Conservation (phyloP, 352 stramenopile genomes). For the Phytophthora pistaciae region DNA sequence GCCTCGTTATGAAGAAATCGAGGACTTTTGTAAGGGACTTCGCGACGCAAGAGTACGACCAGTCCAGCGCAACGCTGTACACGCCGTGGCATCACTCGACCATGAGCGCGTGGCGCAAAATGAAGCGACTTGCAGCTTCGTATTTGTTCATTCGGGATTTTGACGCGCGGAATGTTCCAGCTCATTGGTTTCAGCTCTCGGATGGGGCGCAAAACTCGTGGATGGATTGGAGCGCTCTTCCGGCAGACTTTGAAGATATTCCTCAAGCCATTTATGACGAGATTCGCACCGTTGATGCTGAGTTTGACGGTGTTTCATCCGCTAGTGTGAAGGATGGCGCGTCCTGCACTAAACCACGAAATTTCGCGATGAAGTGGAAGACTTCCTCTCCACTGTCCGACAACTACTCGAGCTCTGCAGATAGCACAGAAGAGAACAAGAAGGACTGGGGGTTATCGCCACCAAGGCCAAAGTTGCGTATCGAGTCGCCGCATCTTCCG, state of each 20-base stretch:
- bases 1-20: slow-evolving; percentile 14
- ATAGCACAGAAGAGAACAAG: not conserved
- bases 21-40: slow-evolving; percentile 7
- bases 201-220: slow-evolving; percentile 11
- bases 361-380: not conserved
- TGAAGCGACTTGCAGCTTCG: slow-evolving; percentile 28
- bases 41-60: slow-evolving; percentile 5
- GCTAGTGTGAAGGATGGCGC: not conserved
- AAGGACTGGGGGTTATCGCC: not conserved
- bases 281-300: slow-evolving; percentile 17
- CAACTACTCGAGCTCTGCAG: slow-evolving; percentile 1
- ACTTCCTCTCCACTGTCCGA: not conserved
- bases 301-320: not conserved
- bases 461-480: slow-evolving; percentile 6
- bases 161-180: slow-evolving; percentile 3
- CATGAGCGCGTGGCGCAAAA: slow-evolving; percentile 30
- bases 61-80: slow-evolving; percentile 13
- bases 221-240: slow-evolving; percentile 23
- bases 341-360: not conserved
- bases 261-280: slow-evolving; percentile 23
- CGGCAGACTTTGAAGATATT: slow-evolving; percentile 39
- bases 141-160: slow-evolving; percentile 34
- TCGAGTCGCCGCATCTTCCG: not conserved
- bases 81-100: slow-evolving; percentile 21
- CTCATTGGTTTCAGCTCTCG: slow-evolving; percentile 28